phyloP scores from a whole-genome alignment of 768 basidiomycete species.

The Mycena kentingensis region DNA sequence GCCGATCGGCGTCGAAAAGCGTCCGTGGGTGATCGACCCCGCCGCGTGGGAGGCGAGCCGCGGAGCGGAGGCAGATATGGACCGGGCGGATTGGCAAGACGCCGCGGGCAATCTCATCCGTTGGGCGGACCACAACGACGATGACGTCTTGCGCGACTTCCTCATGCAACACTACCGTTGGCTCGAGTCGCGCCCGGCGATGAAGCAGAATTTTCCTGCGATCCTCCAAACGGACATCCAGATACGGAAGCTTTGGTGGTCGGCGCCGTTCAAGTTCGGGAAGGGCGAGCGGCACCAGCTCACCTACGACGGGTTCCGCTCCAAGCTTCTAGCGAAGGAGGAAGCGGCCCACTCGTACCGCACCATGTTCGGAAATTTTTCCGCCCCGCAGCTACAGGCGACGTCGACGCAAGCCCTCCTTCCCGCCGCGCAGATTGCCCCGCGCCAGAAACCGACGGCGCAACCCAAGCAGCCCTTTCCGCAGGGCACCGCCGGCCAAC shows the following conservation, averaged over 20 bases:
- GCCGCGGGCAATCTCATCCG: background rate
- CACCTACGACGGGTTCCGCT: too few relatives aligned
- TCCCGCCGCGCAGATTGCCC: too few relatives aligned
- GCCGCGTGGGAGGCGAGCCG: background rate
- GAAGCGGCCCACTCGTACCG: too few relatives aligned
- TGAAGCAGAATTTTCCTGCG: background rate
- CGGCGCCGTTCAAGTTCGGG: too few relatives aligned
- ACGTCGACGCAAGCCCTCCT: too few relatives aligned
- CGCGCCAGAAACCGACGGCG: background rate
- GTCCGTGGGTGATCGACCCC: background rate
- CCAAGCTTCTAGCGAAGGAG: too few relatives aligned
- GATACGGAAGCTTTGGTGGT: background rate
- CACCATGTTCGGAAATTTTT: too few relatives aligned
- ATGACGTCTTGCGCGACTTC: too few relatives aligned
- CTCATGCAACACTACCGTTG: background rate
- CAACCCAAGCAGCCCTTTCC: background rate
- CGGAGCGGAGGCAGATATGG: background rate
- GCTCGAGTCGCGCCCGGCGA: background rate
- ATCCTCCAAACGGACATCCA: background rate
- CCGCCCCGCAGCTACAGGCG: too few relatives aligned
- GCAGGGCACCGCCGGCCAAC: background rate
- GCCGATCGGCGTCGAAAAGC: background rate
- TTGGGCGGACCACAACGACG: background rate
- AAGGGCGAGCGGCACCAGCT: too few relatives aligned
- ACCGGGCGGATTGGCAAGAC: background rate